A percentile compares a stretch with the other conserved stretches of the same genome.
Conservation (phyloP, 2,329 filamentous ascomycete species). For the Aureobasidium melanogenum region DNA sequence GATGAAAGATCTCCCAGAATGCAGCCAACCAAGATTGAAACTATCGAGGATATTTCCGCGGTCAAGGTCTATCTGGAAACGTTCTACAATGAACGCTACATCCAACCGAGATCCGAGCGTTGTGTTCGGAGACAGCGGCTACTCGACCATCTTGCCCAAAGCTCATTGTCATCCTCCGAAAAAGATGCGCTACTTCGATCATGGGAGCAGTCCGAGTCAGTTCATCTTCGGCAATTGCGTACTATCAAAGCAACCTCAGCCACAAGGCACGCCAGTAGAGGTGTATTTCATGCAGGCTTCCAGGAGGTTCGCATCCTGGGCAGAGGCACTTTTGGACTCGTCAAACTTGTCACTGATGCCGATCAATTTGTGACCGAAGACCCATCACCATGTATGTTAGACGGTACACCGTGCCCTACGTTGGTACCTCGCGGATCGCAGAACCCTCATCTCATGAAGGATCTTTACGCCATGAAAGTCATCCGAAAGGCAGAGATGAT, state of each 20-base stretch:
- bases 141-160: constrained; percentile 53
- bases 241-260: constrained; percentile 57
- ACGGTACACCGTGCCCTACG: background rate
- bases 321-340: constrained; percentile 90
- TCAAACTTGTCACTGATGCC: constrained; percentile 67
- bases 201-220: constrained; percentile 60
- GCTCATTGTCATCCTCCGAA: constrained; percentile 49
- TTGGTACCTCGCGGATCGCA: background rate
- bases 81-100: constrained; percentile 64
- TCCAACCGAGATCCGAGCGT: constrained; percentile 45
- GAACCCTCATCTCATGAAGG: constrained; percentile 27
- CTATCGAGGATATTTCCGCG: constrained; percentile 68
- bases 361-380: background rate
- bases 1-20: constrained; percentile 22
- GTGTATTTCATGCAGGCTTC: constrained; percentile 56
- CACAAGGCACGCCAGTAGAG: constrained; percentile 37
- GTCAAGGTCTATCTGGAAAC: constrained; percentile 83
- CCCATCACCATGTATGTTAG: background rate
- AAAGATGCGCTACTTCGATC: constrained; percentile 44
- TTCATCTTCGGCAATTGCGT: constrained; percentile 65
- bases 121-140: constrained; percentile 53
- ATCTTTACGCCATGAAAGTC: constrained; percentile 93
- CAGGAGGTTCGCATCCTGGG: constrained; percentile 75
- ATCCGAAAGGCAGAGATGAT: constrained; percentile 93
- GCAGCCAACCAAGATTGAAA: constrained; percentile 32